Conservation (phyloP, 345 rosid genomes). For the Salix brachista region DNA sequence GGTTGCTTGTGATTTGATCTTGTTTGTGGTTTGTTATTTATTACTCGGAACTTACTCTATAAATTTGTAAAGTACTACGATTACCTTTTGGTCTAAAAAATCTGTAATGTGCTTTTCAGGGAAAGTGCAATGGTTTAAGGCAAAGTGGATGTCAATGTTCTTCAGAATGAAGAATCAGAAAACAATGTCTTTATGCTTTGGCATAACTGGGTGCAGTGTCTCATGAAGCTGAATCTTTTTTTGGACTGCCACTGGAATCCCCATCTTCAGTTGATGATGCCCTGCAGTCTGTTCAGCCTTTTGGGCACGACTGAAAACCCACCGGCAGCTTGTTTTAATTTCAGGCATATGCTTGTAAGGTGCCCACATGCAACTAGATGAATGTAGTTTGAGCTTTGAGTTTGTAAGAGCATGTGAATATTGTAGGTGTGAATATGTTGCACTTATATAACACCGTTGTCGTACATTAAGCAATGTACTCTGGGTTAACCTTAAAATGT, state of each 20-base stretch:
- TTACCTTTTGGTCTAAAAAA: background rate
- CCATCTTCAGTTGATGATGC: conserved; percentile 11
- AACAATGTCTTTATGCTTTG: conserved; percentile 25
- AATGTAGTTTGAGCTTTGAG: conserved; percentile 34
- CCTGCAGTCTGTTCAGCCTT: conserved; percentile 8
- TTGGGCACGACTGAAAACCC: conserved; percentile 24
- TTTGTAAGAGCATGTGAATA: conserved; percentile 51
- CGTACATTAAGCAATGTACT: conserved; percentile 28
- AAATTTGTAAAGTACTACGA: background rate
- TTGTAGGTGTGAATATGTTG: conserved; percentile 41
- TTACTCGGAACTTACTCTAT: background rate
- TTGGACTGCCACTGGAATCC: conserved; percentile 5
- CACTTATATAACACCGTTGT: conserved; percentile 33
- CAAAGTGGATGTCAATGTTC: conserved; percentile 9
- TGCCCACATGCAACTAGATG: conserved; percentile 33
- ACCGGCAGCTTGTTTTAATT: conserved; percentile 43
- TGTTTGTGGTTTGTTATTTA: background rate
- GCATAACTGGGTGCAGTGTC: conserved; percentile 18
- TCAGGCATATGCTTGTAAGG: conserved; percentile 47
- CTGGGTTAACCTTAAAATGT: conserved; percentile 1
- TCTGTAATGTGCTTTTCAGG: conserved; percentile 21
- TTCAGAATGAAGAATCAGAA: conserved; percentile 21
- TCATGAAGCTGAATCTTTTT: conserved; percentile 23
- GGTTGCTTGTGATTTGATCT: background rate
- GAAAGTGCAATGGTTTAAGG: conserved; percentile 12